phyloP scores from a whole-genome alignment of 2,329 filamentous ascomycete species.

The Aspergillus sp. region DNA sequence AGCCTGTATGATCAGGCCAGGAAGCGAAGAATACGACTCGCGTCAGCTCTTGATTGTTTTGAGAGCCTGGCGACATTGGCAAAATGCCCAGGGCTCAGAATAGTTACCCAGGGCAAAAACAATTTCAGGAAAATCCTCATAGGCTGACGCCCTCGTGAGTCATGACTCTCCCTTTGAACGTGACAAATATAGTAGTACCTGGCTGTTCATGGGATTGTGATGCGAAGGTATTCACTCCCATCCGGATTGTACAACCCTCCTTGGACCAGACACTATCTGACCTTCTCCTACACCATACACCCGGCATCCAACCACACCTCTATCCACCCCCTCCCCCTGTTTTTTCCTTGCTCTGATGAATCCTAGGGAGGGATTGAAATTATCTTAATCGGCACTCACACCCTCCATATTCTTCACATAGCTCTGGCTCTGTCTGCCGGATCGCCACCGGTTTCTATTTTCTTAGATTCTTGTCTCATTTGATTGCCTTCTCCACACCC shows the following conservation, averaged over 20 bases:
- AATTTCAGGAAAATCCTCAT: background rate
- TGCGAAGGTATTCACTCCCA: slow-evolving; percentile 15
- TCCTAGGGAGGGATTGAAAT: background rate
- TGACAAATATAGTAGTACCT: slow-evolving; percentile 25
- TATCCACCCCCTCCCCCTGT: background rate
- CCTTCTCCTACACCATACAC: slow-evolving; percentile 11
- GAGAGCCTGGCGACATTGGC: no score
- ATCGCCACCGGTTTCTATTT: slow-evolving; percentile 12
- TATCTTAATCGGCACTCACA: background rate
- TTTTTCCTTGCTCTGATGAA: slow-evolving; percentile 5
- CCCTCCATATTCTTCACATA: slow-evolving; percentile 13
- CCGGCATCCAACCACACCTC: no score
- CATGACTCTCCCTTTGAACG: slow-evolving; percentile 18
- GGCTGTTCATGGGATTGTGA: slow-evolving; percentile 24
- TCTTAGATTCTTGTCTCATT: background rate
- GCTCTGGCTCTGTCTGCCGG: slow-evolving; percentile 6
- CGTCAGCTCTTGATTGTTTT: background rate
- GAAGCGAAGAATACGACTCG: background rate
- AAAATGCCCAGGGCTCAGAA: no score
- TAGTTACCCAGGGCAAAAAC: no score
- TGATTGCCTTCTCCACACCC: background rate
- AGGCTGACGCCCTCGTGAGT: slow-evolving; percentile 20
- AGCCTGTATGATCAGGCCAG: background rate
- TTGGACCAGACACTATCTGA: slow-evolving; percentile 11
- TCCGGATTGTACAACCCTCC: slow-evolving; percentile 24